Evolutionary conservation across 2,329 filamentous ascomycete species (phyloP), one percentile per base, ranked within the genome.

Genomic region (Colletotrichum sp.): DNA sequence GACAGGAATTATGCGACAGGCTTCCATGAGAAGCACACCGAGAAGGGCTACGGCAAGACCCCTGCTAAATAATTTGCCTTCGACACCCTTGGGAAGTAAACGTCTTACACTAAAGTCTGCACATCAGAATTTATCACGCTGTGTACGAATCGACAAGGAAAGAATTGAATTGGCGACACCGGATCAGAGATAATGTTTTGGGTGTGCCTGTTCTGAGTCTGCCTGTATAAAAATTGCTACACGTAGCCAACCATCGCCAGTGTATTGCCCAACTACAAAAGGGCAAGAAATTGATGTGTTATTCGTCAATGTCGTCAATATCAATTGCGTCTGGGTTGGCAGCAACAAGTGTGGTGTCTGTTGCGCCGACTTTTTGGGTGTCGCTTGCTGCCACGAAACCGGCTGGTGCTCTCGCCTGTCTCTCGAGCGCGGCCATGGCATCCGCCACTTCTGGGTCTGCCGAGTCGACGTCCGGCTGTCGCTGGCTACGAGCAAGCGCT

Each of bases 331-430:
- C 96, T 3, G 96, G 95, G 82, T 98, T 98, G 7, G 90, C 88
- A 15, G 91, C 86, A 24, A 89, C 86, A 21, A 85, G 83, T 55
- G 84, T 82, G 74, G 88, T 84, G 24, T 83, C 82, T n/a, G 75
- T 68, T 5, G 75, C 92, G 15, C 90, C 92, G 7, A 32, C 32
- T 80, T 94, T 90, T 3, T 93, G 91, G 1, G 93, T 95, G 49
- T 92, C 94, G 82, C 92, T 97, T 32, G 97, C 95, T 26, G 96
- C 93, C 34, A 99, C 96, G 81, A 99, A 99, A 26, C 97, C 97
- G 28, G 93, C 91, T 0, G 96, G 96, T 7, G 96, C 96, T 74
- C 93, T 90, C n/a, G 95, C 94, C 84, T 98, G 95, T 79, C 95
- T 91, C 84, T 98, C 96, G 77, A 99, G 88, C 26, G 94, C 94